These are phyloP conservation scores for Dryadomyces sulphureus DNA, from an alignment of 2,329 filamentous ascomycete species.

Conservation along the genomic window DNA sequence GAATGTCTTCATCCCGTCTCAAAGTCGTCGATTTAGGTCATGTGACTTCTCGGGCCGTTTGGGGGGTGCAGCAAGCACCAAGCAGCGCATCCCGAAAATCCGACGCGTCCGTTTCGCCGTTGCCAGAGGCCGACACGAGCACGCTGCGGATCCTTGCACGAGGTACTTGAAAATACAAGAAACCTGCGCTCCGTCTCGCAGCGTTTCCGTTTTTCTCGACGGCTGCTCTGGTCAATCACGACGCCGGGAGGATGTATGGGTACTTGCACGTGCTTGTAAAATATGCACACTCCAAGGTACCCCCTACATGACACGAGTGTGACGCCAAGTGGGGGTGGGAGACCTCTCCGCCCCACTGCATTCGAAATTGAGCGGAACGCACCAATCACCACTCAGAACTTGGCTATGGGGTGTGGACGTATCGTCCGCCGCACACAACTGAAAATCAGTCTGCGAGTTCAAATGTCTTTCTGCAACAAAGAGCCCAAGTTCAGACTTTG, in stretches of 20 bases:
- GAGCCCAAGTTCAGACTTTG: too few species aligned
- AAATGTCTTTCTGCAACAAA: too few species aligned
- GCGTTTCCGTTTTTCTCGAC: not conserved
- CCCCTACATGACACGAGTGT: not conserved
- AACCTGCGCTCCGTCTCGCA: not conserved
- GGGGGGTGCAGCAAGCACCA: too few species aligned
- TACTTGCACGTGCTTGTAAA: not conserved
- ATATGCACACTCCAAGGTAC: not conserved
- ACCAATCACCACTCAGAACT: not conserved
- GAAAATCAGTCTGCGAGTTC: conserved; percentile 6
- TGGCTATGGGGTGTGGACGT: conserved; percentile 1
- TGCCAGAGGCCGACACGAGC: not conserved
- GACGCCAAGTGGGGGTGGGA: conserved; percentile 1
- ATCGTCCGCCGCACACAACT: conserved; percentile 5
- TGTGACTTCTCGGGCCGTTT: too few species aligned
- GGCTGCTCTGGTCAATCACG: not conserved
- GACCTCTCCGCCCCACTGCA: not conserved
- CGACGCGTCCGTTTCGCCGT: not conserved
- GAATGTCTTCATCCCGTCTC: too few species aligned
- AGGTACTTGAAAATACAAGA: not conserved
- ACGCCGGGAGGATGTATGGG: not conserved
- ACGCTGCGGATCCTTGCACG: not conserved
- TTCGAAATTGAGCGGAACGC: not conserved
- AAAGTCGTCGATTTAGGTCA: too few species aligned
- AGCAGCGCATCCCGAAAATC: not conserved